These are phyloP conservation scores for Echinosophora koreensis DNA, from an alignment of 306 rosid genomes.

Conservation along the genomic window DNA sequence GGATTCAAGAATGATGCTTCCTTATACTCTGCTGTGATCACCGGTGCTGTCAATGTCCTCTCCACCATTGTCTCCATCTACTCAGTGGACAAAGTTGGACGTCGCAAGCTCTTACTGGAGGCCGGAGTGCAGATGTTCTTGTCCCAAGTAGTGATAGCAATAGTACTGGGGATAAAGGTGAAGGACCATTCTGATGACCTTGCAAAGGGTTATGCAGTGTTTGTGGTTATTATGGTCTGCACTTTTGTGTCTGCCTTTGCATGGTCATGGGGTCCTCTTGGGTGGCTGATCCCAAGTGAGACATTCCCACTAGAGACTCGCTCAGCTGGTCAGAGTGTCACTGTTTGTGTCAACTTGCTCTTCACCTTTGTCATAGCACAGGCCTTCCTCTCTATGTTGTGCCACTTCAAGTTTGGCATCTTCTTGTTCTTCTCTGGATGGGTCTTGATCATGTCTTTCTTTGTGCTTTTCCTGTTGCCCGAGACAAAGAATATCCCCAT, in stretches of 20 bases:
- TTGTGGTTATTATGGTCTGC: conserved; percentile 78
- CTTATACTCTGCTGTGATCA: conserved; percentile 85
- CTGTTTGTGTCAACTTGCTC: conserved; percentile 78
- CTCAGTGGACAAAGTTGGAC: conserved; percentile 81
- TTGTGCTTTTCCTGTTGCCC: conserved; percentile 70
- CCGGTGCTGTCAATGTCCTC: conserved; percentile 83
- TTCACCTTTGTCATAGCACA: conserved; percentile 87
- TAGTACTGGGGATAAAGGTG: conserved; percentile 67
- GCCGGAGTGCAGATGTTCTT: conserved; percentile 93
- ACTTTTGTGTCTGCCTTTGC: conserved; percentile 84
- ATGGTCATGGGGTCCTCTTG: conserved; percentile 98
- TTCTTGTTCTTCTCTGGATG: conserved; percentile 87
- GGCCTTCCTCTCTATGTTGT: conserved; percentile 85
- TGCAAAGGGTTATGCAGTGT: conserved; percentile 52
- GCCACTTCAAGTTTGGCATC: conserved; percentile 85
- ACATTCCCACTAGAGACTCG: conserved; percentile 87
- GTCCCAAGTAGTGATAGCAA: conserved; percentile 72
- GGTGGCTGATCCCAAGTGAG: conserved; percentile 89
- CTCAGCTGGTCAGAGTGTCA: conserved; percentile 88
- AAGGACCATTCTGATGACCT: conserved; percentile 58
- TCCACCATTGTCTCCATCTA: conserved; percentile 81
- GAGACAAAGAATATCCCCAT: conserved; percentile 91
- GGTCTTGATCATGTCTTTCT: conserved; percentile 77
- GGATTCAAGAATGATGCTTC: conserved; percentile 84
- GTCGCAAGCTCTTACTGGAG: conserved; percentile 75